phyloP scores from a whole-genome alignment of 176 grass and related monocot genomes.

The Triticum dicoccoides region DNA sequence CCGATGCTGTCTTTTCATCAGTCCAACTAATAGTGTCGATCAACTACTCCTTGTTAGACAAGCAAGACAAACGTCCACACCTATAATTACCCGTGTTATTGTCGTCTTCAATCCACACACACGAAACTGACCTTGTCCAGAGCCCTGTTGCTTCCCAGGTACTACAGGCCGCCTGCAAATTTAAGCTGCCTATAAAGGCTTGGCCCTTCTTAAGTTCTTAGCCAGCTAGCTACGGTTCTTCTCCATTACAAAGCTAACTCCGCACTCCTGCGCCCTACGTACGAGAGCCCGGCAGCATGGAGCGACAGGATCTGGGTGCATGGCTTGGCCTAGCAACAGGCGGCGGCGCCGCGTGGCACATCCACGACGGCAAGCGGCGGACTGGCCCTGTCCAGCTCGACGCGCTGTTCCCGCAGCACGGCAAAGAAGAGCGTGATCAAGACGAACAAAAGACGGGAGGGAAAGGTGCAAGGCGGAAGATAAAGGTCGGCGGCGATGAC shows the following conservation, averaged over 20 bases:
- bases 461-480: neutral
- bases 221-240: neutral
- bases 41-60: neutral
- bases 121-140: constrained; percentile 46
- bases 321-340: constrained; percentile 61
- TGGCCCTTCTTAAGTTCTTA: neutral
- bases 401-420: constrained; percentile 24
- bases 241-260: neutral
- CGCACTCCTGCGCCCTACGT: neutral
- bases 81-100: constrained; percentile 8
- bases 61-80: constrained; percentile 29
- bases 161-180: constrained; percentile 33
- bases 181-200: neutral
- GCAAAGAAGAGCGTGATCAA: constrained; percentile 21
- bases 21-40: constrained; percentile 2
- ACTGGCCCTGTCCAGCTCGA: constrained; percentile 15
- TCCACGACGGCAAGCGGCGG: constrained; percentile 12
- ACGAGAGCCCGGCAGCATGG: constrained; percentile 30
- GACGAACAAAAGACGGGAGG: neutral
- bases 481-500: neutral
- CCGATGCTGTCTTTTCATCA: neutral
- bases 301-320: constrained; percentile 35
- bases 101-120: constrained; percentile 34
- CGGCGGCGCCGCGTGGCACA: neutral
- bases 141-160: neutral